Conservation (phyloP, 2,329 filamentous ascomycete species). For the Phialophora tarda region DNA sequence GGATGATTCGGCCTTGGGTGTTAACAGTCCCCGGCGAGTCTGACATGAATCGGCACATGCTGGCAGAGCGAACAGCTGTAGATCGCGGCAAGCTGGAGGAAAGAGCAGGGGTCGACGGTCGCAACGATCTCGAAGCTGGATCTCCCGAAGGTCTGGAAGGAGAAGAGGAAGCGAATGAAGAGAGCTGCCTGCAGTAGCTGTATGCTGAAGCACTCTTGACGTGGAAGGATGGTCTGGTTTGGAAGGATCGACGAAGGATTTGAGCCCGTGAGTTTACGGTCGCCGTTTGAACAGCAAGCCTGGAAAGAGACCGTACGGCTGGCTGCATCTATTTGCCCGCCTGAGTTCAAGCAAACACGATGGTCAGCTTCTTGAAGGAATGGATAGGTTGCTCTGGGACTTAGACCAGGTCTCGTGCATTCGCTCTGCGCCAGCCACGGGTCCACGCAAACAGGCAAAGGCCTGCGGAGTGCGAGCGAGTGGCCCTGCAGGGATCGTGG, state of each 20-base stretch:
- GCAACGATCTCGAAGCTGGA: background rate
- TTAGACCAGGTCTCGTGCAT: conserved; percentile 4
- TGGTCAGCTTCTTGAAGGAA: conserved; percentile 15
- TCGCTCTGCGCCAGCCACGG: conserved; percentile 3
- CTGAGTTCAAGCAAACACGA: conserved; percentile 12
- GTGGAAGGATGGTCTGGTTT: conserved; percentile 16
- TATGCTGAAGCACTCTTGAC: conserved; percentile 8
- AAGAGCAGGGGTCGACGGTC: background rate
- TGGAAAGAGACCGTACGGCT: conserved; percentile 29
- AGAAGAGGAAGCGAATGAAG: conserved; percentile 1
- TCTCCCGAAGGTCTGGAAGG: background rate
- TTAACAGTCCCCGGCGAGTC: conserved; percentile 36
- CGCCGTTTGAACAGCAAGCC: conserved; percentile 27
- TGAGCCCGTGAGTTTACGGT: conserved; percentile 17
- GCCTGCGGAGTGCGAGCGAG: background rate
- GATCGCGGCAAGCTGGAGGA: conserved; percentile 4
- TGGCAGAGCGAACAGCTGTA: conserved; percentile 14
- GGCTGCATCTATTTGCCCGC: conserved; percentile 32
- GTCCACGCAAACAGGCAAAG: background rate
- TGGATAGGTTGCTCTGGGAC: conserved; percentile 12
- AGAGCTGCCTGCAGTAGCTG: conserved; percentile 8
- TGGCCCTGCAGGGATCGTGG: conserved; percentile 1
- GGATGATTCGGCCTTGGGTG: conserved; percentile 68
- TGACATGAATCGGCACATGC: conserved; percentile 39
- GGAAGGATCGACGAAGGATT: conserved; percentile 23